These are phyloP conservation scores for Macrophomina pseudophaseolina DNA, from an alignment of 2,329 filamentous ascomycete species.

Conservation along the genomic window DNA sequence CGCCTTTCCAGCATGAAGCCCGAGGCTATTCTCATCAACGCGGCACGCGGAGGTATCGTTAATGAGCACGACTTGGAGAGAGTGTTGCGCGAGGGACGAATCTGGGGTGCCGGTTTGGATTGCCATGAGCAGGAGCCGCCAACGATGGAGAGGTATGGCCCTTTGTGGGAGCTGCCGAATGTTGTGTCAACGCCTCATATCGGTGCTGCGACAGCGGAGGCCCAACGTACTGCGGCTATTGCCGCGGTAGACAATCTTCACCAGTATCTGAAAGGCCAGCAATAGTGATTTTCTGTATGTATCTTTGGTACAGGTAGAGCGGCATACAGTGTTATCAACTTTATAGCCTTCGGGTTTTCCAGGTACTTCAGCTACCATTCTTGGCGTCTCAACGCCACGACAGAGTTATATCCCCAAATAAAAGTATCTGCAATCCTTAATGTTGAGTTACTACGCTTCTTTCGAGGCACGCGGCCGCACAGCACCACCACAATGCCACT, in stretches of 20 bases:
- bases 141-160: constrained; percentile 45
- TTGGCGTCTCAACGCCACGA: no score
- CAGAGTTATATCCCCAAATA: no score
- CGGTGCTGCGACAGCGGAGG: constrained; percentile 51
- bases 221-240: constrained; percentile 44
- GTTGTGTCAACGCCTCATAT: constrained; percentile 58
- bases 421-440: no score
- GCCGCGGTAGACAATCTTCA: constrained; percentile 42
- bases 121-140: constrained; percentile 56
- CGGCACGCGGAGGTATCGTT: constrained; percentile 55
- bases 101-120: constrained; percentile 55
- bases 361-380: no score
- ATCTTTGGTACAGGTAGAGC: no score
- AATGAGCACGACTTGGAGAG: constrained; percentile 53
- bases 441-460: no score
- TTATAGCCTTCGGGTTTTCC: no score
- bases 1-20: constrained; percentile 50
- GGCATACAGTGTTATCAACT: no score
- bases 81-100: constrained; percentile 47
- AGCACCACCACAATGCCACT: no score
- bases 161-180: constrained; percentile 50
- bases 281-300: no score
- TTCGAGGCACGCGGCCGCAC: no score
- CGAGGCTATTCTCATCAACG: constrained; percentile 52
- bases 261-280: no score